phyloP scores from a whole-genome alignment of 495 filamentous ascomycete species.

The Podospora comata region DNA sequence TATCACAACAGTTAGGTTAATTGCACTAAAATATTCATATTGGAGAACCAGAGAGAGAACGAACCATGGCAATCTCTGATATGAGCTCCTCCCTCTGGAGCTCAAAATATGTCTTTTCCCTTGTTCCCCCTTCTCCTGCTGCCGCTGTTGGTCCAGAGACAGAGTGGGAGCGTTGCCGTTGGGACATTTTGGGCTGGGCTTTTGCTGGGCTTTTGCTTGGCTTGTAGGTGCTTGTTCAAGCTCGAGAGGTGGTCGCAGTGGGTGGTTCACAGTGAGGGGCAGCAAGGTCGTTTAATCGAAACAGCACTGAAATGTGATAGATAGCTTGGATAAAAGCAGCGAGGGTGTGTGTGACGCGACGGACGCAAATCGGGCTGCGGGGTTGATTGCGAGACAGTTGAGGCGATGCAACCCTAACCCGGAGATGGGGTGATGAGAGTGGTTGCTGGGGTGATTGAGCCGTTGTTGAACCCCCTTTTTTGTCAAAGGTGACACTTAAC shows the following conservation, averaged over 20 bases:
- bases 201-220: too few relatives aligned
- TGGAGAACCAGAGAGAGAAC: constrained; percentile 9
- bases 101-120: constrained; percentile 60
- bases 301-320: not conserved
- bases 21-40: too few relatives aligned
- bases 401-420: not conserved
- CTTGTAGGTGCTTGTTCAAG: too few relatives aligned
- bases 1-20: not conserved
- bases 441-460: not conserved
- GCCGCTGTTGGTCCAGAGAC: not conserved
- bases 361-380: not conserved
- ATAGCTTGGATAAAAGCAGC: not conserved
- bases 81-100: constrained; percentile 77
- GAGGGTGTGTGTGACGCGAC: not conserved
- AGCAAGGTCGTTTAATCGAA: not conserved
- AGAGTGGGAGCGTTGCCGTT: not conserved
- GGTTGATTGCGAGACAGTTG: not conserved
- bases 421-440: not conserved
- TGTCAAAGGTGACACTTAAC: not conserved
- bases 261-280: not conserved
- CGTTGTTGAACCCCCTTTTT: not conserved
- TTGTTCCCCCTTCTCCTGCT: not conserved
- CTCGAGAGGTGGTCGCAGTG: too few relatives aligned
- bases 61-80: constrained; percentile 71
- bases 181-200: not conserved